Evolutionary conservation across 352 stramenopile species (phyloP).

Genomic region (Aphanomyces cochlioides): DNA sequence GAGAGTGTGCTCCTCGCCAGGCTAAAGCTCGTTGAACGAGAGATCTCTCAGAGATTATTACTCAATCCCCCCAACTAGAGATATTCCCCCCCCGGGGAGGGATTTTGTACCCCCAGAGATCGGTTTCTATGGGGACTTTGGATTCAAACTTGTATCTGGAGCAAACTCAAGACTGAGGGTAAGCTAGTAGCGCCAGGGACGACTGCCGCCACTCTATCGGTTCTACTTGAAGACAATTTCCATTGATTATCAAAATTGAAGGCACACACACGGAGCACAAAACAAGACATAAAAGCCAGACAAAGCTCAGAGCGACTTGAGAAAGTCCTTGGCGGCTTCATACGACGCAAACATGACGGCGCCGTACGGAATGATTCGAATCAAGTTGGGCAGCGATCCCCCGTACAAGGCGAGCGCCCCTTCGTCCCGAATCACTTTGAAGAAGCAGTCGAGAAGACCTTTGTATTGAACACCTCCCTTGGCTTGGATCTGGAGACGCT

Average conservation of each 20-base stretch:
- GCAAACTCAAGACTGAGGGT: too few species aligned
- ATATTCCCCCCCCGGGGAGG: too few species aligned
- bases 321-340: conserved; percentile 65
- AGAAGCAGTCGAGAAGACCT: conserved; percentile 74
- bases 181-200: too few species aligned
- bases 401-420: conserved; percentile 64
- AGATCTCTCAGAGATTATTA: too few species aligned
- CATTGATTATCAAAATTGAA: background rate
- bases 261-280: background rate
- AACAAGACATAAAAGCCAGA: background rate
- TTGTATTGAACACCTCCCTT: conserved; percentile 20
- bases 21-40: too few species aligned
- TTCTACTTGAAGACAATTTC: background rate
- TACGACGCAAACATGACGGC: conserved; percentile 83
- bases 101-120: too few species aligned
- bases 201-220: background rate
- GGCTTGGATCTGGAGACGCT: conserved; percentile 64
- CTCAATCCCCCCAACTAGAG: too few species aligned
- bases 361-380: conserved; percentile 73
- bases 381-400: conserved; percentile 68
- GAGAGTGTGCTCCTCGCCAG: too few species aligned
- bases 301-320: conserved; percentile 18
- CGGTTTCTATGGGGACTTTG: background rate
- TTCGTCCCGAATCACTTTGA: conserved; percentile 65
- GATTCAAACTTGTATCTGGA: background rate